Base-by-base conservation (phyloP, 2,329 filamentous ascomycete genomes). In the Fusarium tjaetaba region DNA sequence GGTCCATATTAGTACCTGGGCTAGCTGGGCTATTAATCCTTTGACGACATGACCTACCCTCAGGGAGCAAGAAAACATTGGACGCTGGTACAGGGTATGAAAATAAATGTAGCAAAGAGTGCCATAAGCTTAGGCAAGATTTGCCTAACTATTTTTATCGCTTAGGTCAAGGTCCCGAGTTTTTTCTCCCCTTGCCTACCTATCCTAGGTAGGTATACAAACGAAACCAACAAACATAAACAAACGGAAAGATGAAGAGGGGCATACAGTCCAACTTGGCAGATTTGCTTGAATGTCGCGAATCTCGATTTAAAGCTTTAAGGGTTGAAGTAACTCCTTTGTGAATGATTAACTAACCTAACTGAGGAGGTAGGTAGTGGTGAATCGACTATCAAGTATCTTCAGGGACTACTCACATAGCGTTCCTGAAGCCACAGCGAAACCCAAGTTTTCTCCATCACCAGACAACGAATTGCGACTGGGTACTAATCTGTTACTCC, bases 161-260 rank as follows among this genome's bases (percentile, higher is more conserved):
- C 34, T 36, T 38, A 38, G 36, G 36, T 20, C 36, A 38, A 38
- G 16, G 36, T 38, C 9, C 9, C 9, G 16, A 18, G 36, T 38
- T 38, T 38, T 20, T 38, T 4, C 36, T 38, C 36, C 16, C 16
- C 36, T 11, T 11, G 36, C 16, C 36, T 38, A 38, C 36, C 36
- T 18, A 16, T 15, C 15, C n/a, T n/a, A n/a, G n/a, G n/a, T n/a
- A n/a, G n/a, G n/a, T 16, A 39, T 32, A 26, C 45, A 70, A 72
- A 69, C 51, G 61, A 68, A 62, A 57, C 63, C 45, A 57, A 71
- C 52, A 57, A 52, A 71, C 42, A 72, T 22, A 59, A 56, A 43
- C 52, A 53, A 49, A 42, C 36, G 16, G 11, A 36, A 34, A 30
- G 32, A 36, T 45, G 32, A 51, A 32, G 46, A 43, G 34, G 28